Evolutionary conservation across 169 alveolate genomes (phyloP).

Genomic region (Cardiosporidium cionae): DNA sequence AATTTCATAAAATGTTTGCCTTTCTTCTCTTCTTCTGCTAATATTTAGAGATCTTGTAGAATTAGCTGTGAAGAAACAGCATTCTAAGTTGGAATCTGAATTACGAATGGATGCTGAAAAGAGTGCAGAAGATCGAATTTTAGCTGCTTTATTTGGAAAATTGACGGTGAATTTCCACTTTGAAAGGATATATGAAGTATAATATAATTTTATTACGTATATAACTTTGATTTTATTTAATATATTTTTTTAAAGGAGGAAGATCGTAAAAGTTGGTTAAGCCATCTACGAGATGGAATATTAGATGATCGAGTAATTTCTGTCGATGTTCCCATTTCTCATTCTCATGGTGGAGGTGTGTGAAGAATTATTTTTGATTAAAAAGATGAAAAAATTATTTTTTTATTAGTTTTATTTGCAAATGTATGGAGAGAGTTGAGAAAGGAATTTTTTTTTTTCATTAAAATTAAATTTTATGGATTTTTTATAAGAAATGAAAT

Average conservation of each 20-base stretch:
- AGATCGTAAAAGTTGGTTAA: slow-evolving; percentile 48
- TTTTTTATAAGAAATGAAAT: no score
- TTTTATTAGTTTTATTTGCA: no score
- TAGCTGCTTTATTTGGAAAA: slow-evolving; percentile 50
- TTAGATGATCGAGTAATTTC: slow-evolving; percentile 51
- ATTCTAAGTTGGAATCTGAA: slow-evolving; percentile 29
- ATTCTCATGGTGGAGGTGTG: background rate
- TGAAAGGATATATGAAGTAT: background rate
- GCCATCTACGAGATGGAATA: slow-evolving; percentile 47
- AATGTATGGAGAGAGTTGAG: no score
- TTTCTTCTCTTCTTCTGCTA: background rate
- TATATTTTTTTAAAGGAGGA: slow-evolving; percentile 27
- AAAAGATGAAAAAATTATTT: no score
- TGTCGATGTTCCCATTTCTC: slow-evolving; percentile 44
- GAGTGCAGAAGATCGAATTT: slow-evolving; percentile 49
- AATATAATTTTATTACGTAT: background rate
- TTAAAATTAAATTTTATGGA: no score
- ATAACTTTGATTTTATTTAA: background rate
- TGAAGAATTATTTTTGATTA: background rate
- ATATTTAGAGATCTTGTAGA: slow-evolving; percentile 31
- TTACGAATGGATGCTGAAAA: slow-evolving; percentile 42
- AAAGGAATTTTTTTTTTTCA: no score
- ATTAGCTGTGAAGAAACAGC: slow-evolving; percentile 27
- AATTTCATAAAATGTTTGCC: background rate
- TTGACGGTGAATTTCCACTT: slow-evolving; percentile 10